A percentile compares a stretch with the other conserved stretches of the same genome.
phyloP scores from a whole-genome alignment of 225 moss, liverwort and hornwort species.

The Pseudisothecium myosuroides region DNA sequence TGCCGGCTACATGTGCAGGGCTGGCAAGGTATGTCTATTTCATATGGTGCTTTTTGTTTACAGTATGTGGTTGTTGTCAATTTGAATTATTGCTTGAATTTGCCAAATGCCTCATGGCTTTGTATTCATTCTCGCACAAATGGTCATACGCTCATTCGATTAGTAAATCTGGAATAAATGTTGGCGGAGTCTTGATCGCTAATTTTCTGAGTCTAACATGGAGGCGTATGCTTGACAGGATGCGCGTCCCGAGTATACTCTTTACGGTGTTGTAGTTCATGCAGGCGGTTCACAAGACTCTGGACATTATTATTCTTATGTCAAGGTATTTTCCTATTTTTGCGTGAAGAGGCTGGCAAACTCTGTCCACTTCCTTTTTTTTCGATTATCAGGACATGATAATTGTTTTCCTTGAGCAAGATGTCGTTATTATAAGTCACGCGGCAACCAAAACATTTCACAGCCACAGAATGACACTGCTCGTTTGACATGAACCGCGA shows the following conservation, averaged over 20 bases:
- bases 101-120: background rate
- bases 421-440: background rate
- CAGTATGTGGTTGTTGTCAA: background rate
- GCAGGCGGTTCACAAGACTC: conserved; percentile 73
- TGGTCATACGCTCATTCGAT: background rate
- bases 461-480: background rate
- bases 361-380: background rate
- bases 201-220: background rate
- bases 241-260: conserved; percentile 71
- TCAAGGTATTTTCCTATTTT: conserved; percentile 36
- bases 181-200: background rate
- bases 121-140: background rate
- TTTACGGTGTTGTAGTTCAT: conserved; percentile 73
- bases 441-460: background rate
- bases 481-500: background rate
- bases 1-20: conserved; percentile 66
- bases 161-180: background rate
- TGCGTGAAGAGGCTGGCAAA: background rate
- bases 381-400: background rate
- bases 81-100: background rate
- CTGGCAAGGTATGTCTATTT: conserved; percentile 46
- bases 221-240: conserved; percentile 30
- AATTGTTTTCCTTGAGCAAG: background rate
- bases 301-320: conserved; percentile 80
- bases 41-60: background rate